Base-by-base conservation (phyloP, 108 stramenopile genomes). In the Pseudonitzschia multistriata region DNA sequence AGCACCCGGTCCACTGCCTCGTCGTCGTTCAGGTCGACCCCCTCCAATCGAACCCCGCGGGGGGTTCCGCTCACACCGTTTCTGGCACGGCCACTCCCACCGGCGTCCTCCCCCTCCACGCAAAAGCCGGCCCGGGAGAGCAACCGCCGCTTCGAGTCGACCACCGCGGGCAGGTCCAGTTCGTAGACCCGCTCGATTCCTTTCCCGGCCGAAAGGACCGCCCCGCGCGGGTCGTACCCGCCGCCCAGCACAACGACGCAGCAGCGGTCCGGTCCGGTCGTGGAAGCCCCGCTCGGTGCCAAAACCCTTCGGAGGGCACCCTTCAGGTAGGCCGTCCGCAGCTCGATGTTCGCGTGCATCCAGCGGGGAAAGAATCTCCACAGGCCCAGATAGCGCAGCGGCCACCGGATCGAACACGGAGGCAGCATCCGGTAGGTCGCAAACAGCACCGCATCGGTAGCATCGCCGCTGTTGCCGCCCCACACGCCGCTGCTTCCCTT, bases 301-400 rank as follows among this genome's bases (percentile, higher is more conserved):
- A 52, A 25, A 2, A 52, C 50, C 74, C 57, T 79, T 28, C 70
- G 40, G n/a, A 91, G 68, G 28, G 83, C 68, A 53, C 71, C 76
- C 57, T 88, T 81, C 30, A 91, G 76, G 55, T 82, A 91, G 27
- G 82, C 90, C 21, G 87, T 91, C 56, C 90, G 82, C 17, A 86
- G 70, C 68, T 90, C 89, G 21, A 90, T 84, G 71, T 90, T 90
- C 62, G 87, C 89, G 73, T 90, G 89, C 66, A 88, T 81, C 68
- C 88, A 77, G 19, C 89, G 75, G 1, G 89, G 89, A 72, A 77
- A 90, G 47, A 67, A 7, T 34, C 45, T 47, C 42, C 35, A 80
- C 25, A 67, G 59, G 60, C 57, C 39, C 14, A 60, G 19, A 8
- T 42, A 13, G 3, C 57, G 55, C 2, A 67, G 45, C 17, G 62